These are phyloP conservation scores for Colletotrichum sp. DNA, from an alignment of 2,329 filamentous ascomycete species.

Conservation along the genomic window DNA sequence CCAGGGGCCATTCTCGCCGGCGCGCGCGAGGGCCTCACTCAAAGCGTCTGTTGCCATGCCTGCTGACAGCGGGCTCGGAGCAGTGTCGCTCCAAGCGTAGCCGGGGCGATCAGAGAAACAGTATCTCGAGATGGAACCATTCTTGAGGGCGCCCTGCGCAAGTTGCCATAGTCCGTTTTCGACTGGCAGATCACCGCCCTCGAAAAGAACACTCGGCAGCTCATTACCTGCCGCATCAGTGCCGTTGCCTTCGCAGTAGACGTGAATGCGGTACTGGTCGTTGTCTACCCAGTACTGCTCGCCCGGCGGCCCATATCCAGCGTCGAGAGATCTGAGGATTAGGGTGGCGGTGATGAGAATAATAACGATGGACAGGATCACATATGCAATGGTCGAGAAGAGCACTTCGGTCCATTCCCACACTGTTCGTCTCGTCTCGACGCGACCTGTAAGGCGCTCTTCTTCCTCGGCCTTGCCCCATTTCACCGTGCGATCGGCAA, in stretches of 20 bases:
- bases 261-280: conserved; percentile 84
- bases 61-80: conserved; percentile 90
- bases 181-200: conserved; percentile 80
- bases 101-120: conserved; percentile 97
- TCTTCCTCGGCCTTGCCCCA: conserved; percentile 96
- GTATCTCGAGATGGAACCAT: conserved; percentile 85
- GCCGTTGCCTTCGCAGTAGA: conserved; percentile 82
- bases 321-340: conserved; percentile 80
- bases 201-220: conserved; percentile 82
- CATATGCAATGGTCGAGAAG: conserved; percentile 73
- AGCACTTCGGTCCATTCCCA: conserved; percentile 86
- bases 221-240: conserved; percentile 58
- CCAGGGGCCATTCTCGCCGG: conserved; percentile 88
- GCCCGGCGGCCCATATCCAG: conserved; percentile 75
- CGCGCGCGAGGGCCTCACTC: conserved; percentile 81
- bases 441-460: conserved; percentile 85
- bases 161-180: conserved; percentile 82
- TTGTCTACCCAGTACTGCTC: conserved; percentile 81
- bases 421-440: conserved; percentile 82
- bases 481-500: conserved; percentile 81
- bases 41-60: conserved; percentile 91
- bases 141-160: conserved; percentile 75
- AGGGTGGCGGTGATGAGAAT: conserved; percentile 81
- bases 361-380: conserved; percentile 69
- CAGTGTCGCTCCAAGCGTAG: conserved; percentile 85